Percentiles rank a stretch among this genome's conserved stretches.
Evolutionary conservation across 129 eudicot genomes (phyloP).

Genomic region (Centrapalus pauciflorus): DNA sequence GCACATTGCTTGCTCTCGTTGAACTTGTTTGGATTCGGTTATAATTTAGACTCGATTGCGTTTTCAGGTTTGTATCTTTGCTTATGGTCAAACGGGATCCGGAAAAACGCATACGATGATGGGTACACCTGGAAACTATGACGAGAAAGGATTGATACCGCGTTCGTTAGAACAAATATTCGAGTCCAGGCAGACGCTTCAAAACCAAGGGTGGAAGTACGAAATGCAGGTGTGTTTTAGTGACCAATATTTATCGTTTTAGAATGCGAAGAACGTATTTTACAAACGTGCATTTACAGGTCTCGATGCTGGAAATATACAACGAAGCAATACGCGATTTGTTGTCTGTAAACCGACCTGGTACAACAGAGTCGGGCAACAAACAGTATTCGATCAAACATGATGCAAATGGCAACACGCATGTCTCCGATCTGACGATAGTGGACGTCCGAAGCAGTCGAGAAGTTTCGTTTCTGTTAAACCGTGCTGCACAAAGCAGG

Average conservation of each 20-base stretch:
- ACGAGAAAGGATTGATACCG: constrained; percentile 83
- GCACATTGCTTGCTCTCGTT: background rate
- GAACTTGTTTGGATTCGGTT: background rate
- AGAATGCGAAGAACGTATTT: background rate
- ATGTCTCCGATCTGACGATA: constrained; percentile 78
- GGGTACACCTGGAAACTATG: constrained; percentile 71
- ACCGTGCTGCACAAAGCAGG: constrained; percentile 95
- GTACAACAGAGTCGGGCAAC: constrained; percentile 42
- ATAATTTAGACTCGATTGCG: background rate
- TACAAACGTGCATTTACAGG: constrained; percentile 38
- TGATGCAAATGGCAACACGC: constrained; percentile 84
- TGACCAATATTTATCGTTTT: constrained; percentile 1
- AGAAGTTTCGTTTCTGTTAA: constrained; percentile 85
- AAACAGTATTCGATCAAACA: constrained; percentile 85
- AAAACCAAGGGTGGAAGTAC: constrained; percentile 91
- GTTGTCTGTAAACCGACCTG: constrained; percentile 44
- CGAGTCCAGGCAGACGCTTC: constrained; percentile 66
- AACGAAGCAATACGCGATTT: constrained; percentile 92
- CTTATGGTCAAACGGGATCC: constrained; percentile 98
- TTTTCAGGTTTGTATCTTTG: constrained; percentile 88
- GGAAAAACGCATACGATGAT: constrained; percentile 98
- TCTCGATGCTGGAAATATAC: constrained; percentile 93
- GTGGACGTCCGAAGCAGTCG: constrained; percentile 79
- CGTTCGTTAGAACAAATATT: constrained; percentile 92
- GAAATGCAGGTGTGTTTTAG: constrained; percentile 85